These are phyloP conservation scores for Penicillium sp. DNA, from an alignment of 2,329 filamentous ascomycete species.

Conservation along the genomic window DNA sequence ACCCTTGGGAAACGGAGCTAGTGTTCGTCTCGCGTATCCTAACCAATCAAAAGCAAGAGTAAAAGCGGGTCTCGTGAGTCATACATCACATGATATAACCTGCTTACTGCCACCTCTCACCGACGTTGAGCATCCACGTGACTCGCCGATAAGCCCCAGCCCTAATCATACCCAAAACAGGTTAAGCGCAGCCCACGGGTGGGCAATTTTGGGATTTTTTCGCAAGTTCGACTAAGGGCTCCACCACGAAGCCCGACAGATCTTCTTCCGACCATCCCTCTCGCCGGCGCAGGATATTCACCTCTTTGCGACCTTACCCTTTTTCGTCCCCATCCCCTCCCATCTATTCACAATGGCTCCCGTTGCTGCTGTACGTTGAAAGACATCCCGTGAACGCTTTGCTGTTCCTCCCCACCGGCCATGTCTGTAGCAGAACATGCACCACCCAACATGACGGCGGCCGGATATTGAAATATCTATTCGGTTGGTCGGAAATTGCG, in stretches of 20 bases:
- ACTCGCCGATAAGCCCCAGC: background rate
- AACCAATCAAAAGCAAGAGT: background rate
- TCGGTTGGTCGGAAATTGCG: background rate
- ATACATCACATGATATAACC: background rate
- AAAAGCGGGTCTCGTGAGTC: background rate
- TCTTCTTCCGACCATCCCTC: constrained; percentile 31
- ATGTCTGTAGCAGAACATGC: background rate
- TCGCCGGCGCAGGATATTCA: constrained; percentile 80
- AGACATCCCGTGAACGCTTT: constrained; percentile 68
- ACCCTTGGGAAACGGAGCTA: constrained; percentile 4
- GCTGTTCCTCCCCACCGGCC: constrained; percentile 70
- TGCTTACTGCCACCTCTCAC: background rate
- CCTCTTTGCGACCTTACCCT: constrained; percentile 72
- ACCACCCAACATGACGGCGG: background rate
- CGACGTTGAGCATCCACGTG: background rate
- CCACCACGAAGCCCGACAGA: constrained; percentile 24
- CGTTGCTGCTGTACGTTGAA: constrained; percentile 78
- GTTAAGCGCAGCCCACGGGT: constrained; percentile 30
- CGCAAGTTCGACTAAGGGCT: constrained; percentile 18
- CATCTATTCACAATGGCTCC: constrained; percentile 73
- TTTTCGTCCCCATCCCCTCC: constrained; percentile 28
- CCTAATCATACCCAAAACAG: constrained; percentile 24
- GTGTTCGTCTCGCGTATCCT: background rate
- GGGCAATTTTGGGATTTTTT: constrained; percentile 9
- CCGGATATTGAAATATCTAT: constrained; percentile 27